A percentile compares a stretch with the other conserved stretches of the same genome.
phyloP scores from a whole-genome alignment of 140 eudicot species.

The Senecio squalidus region DNA sequence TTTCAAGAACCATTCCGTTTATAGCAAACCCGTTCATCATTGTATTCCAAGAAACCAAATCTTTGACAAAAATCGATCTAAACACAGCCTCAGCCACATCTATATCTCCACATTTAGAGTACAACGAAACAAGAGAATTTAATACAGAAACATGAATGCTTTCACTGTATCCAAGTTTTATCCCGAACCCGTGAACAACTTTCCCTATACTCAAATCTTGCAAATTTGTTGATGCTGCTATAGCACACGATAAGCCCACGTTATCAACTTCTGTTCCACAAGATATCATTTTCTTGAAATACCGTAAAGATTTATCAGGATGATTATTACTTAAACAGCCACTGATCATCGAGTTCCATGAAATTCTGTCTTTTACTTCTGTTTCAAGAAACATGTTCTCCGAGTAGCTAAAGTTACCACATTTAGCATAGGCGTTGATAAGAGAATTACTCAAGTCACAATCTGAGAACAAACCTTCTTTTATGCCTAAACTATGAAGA shows the following conservation, averaged over 20 bases:
- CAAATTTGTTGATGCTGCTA: constrained; percentile 47
- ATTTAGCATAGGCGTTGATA: constrained; percentile 50
- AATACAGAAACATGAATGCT: constrained; percentile 37
- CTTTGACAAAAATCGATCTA: constrained; percentile 27
- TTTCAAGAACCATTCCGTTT: constrained; percentile 40
- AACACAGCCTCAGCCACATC: constrained; percentile 33
- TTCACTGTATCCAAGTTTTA: constrained; percentile 40
- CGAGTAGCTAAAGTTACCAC: constrained; percentile 45
- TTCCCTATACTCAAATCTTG: constrained; percentile 37
- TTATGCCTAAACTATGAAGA: constrained; percentile 51
- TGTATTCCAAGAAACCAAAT: constrained; percentile 72
- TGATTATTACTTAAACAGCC: constrained; percentile 44
- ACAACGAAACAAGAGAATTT: constrained; percentile 62
- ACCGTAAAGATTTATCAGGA: constrained; percentile 41
- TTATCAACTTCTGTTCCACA: constrained; percentile 36
- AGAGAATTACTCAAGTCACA: constrained; percentile 42
- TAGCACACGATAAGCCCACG: constrained; percentile 56
- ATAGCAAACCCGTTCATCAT: constrained; percentile 58
- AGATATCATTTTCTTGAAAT: constrained; percentile 42
- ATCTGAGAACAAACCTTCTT: constrained; percentile 37
- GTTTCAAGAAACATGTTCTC: constrained; percentile 36
- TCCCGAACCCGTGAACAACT: constrained; percentile 41
- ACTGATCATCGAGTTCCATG: constrained; percentile 59
- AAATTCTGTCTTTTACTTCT: constrained; percentile 34
- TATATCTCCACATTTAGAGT: constrained; percentile 48